Percentiles rank a stretch among this genome's conserved stretches.
Conservation (phyloP, 305 asterid genomes). For the Ilex paraguariensis region DNA sequence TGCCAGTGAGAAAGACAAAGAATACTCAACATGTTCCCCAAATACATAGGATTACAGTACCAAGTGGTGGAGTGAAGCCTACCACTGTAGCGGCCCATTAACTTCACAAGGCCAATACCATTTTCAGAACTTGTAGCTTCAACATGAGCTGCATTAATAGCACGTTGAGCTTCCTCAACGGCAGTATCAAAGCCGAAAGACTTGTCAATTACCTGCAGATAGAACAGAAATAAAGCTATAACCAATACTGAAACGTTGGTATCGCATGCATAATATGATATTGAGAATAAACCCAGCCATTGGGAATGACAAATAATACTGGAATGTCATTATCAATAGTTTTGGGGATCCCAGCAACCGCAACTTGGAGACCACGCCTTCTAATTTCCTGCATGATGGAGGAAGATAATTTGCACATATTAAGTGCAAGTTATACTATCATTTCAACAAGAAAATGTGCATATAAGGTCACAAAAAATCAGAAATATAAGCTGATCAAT, state of each 20-base stretch:
- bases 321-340: conserved; percentile 51
- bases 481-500: no score
- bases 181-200: conserved; percentile 80
- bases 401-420: background rate
- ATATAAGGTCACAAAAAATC: conserved; percentile 1
- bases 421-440: background rate
- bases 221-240: background rate
- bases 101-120: conserved; percentile 67
- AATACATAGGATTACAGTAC: conserved; percentile 3
- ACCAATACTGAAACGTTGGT: no score
- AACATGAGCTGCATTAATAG: conserved; percentile 77
- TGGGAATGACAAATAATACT: conserved; percentile 22
- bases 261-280: no score
- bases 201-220: conserved; percentile 55
- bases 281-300: background rate
- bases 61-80: conserved; percentile 17
- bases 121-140: conserved; percentile 64
- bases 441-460: conserved; percentile 6
- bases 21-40: background rate
- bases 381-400: conserved; percentile 38
- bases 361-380: conserved; percentile 50
- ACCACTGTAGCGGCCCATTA: conserved; percentile 75
- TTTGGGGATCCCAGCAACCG: conserved; percentile 42
- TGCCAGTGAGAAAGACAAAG: no score
- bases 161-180: conserved; percentile 77